Base-by-base conservation (phyloP, 2,329 filamentous ascomycete species). In the Pseudogymnoascus pannorum region DNA sequence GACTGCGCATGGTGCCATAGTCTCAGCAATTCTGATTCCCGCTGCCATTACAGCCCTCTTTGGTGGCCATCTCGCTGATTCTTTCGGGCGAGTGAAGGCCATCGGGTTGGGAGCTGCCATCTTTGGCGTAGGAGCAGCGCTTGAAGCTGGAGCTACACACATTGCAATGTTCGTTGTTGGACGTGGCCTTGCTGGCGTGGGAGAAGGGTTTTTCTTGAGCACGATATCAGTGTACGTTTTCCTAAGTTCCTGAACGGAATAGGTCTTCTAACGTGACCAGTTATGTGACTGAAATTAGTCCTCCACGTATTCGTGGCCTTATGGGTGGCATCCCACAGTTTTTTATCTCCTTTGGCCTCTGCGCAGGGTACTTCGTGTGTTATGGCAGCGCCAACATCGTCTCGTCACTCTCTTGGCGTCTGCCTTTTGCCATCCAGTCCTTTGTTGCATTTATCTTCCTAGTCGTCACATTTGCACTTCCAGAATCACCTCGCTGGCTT, bases 261-360 rank as follows among this genome's bases (percentile, higher is more conserved):
- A 16, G 16, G 16, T 18, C 4, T 40, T 40, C 12, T 11, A 16
- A 57, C 16, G n/a, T 9, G 11, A 5, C 11, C 57, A 70, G 68
- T 3, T 84, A 86, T 64, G 81, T 87, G 24, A 81, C 80, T 61
- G 85, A 87, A 69, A 83, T 87, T 14, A 80, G 83, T 1, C 84
- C 83, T 0, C 72, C 77, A 1, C 72, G 71, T 3, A 70, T 74
- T 3, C 73, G 84, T 26, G 84, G 83, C 0, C 72, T 76, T 0
- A 68, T 87, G 2, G 77, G 79, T 0, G 78, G 79, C 0, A 70
- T 80, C 3, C 80, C 82, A 0, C 83, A 86, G 64, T 73, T 85
- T 57, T 68, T 82, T 48, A 76, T 76, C 2, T 79, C 78, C 0
- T 57, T 78, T 1, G 83, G 81, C 0, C 69, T 86, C 2, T 78